Percentiles rank a stretch among this genome's conserved stretches.
phyloP scores from a whole-genome alignment of 768 basidiomycete genomes.

The Calvatia gigantea region DNA sequence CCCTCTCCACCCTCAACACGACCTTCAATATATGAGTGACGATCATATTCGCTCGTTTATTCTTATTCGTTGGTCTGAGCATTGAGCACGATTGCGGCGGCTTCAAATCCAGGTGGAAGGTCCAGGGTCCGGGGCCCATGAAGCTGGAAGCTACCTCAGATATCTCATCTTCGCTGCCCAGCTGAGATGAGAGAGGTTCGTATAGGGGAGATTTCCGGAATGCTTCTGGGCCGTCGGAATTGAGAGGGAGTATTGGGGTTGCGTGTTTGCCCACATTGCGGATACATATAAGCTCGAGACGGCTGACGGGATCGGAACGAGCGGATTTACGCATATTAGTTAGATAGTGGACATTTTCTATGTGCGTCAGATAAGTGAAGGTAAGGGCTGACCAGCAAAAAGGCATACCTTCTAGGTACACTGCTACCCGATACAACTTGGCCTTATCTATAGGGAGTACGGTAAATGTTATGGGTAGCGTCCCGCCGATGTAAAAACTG shows the following conservation, averaged over 20 bases:
- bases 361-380: background rate
- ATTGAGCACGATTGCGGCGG: constrained; percentile 62
- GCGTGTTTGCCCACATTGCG: constrained; percentile 51
- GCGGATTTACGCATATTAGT: constrained; percentile 63
- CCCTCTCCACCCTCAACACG: constrained; percentile 78
- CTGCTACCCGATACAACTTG: constrained; percentile 70
- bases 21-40: constrained; percentile 80
- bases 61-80: constrained; percentile 79
- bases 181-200: constrained; percentile 24
- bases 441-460: constrained; percentile 83
- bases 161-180: constrained; percentile 45
- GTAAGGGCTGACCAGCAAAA: background rate
- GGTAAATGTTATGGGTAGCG: constrained; percentile 74
- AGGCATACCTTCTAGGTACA: constrained; percentile 74
- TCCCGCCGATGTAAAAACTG: constrained; percentile 80
- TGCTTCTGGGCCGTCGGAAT: constrained; percentile 62
- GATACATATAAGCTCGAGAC: constrained; percentile 61
- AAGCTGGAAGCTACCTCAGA: constrained; percentile 55
- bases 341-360: constrained; percentile 83
- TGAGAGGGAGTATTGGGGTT: constrained; percentile 72
- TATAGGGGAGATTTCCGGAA: constrained; percentile 66
- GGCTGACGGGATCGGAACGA: constrained; percentile 62
- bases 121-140: constrained; percentile 89
- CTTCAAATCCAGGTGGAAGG: constrained; percentile 62
- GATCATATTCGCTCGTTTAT: constrained; percentile 68